Evolutionary conservation across 2,329 filamentous ascomycete species (phyloP).

Genomic region (Monosporascus cannonballus): DNA sequence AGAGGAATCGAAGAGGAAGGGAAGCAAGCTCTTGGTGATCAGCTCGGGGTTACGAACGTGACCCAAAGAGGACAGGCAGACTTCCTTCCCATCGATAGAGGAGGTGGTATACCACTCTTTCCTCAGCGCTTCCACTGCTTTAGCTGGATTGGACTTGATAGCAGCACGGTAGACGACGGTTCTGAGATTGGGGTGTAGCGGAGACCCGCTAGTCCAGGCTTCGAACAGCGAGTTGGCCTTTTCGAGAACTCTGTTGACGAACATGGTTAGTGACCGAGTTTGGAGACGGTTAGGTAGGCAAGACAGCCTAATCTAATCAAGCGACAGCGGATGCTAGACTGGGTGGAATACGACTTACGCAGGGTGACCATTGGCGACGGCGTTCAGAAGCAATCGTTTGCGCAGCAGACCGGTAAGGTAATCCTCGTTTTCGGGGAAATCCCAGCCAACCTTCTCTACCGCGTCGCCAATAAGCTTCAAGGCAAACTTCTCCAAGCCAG

Average conservation of each 20-base stretch:
- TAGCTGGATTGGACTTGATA: constrained; percentile 62
- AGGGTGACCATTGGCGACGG: constrained; percentile 71
- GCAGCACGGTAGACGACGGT: constrained; percentile 74
- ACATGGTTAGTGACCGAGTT: constrained; percentile 10
- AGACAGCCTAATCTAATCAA: not conserved
- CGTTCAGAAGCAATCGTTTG: constrained; percentile 70
- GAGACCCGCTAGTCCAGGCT: constrained; percentile 63
- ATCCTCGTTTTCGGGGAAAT: constrained; percentile 70
- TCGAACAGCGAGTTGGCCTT: constrained; percentile 77
- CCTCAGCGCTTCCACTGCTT: constrained; percentile 68
- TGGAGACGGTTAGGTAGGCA: not conserved
- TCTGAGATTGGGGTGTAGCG: constrained; percentile 78
- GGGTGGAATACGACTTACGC: constrained; percentile 44
- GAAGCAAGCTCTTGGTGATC: constrained; percentile 59
- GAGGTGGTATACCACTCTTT: constrained; percentile 78
- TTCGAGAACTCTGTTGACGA: constrained; percentile 48
- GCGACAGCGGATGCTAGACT: constrained; percentile 1
- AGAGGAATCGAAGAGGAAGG: constrained; percentile 71
- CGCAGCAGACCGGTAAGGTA: constrained; percentile 79
- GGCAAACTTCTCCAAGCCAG: constrained; percentile 71
- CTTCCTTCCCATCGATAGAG: constrained; percentile 86
- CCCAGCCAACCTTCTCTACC: constrained; percentile 78
- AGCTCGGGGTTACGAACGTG: constrained; percentile 63
- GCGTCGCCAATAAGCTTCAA: constrained; percentile 70
- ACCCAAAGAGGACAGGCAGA: constrained; percentile 71